Base-by-base conservation (phyloP, 495 filamentous ascomycete genomes). In the Neurospora sp. region DNA sequence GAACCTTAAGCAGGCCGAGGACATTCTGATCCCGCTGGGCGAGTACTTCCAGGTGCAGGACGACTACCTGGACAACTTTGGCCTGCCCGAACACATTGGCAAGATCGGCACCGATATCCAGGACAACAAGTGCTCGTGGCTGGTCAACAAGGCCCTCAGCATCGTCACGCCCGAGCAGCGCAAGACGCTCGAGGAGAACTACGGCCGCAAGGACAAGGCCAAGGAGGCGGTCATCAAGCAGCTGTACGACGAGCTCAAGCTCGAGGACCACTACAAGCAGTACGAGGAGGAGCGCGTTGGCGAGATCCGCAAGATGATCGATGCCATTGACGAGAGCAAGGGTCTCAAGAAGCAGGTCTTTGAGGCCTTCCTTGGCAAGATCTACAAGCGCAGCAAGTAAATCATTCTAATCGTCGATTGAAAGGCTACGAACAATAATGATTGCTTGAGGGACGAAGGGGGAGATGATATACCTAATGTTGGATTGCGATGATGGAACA, bases 31-130 rank as follows among this genome's bases (percentile, higher is more conserved):
- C 79, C 94, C 96, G n/a, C 90, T 98, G 79, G 96, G 96, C 76
- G 94, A 98, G 83, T 99, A 98, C 86, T 99, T 99, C 89, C 96
- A 99, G 83, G 88, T 97, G 75, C 96, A 98, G 83, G 96, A 99
- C 79, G 96, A 99, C 87, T 99, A 94, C 85, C 92, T 99, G 53
- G 96, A 99, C 86, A 94, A 93, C 82, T 99, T 94, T 76, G 96
- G 96, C 74, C 90, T 94, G 77, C 94, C 96, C 35, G 89, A 92
- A 75, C 85, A 89, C 77, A 96, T 99, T 78, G 96, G 96, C 79
- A 99, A 99, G 89, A 96, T 99, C 75, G 96, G 96, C 71, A 99
- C 96, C 73, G 96, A 99, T 79, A 99, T 99, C 80, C 88, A 93
- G 85, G 96, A 99, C 82, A 99, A 99, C 88, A 99, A 99, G 87